Conservation (phyloP, 2,329 filamentous ascomycete species). For the Alternaria ventricosa region DNA sequence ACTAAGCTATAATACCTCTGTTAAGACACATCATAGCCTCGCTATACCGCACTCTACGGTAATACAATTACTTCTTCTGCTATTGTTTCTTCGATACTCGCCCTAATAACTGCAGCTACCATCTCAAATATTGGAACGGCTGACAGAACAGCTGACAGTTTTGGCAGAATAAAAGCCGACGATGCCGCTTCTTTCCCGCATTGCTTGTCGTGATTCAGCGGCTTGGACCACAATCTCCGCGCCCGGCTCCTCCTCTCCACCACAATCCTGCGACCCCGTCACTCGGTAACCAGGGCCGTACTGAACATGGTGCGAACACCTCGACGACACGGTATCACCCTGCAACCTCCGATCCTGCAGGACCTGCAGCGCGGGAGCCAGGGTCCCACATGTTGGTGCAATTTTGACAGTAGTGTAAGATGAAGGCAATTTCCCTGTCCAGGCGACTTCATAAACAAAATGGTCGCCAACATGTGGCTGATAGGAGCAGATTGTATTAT, state of each 20-base stretch:
- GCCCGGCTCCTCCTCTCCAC: conserved; percentile 14
- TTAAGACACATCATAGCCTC: conserved; percentile 22
- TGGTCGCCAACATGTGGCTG: conserved; percentile 13
- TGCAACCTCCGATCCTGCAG: conserved; percentile 29
- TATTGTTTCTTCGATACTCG: conserved; percentile 5
- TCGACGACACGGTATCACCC: conserved; percentile 29
- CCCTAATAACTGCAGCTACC: conserved; percentile 5
- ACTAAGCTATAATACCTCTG: conserved; percentile 34
- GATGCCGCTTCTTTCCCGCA: conserved; percentile 9
- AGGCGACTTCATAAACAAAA: conserved; percentile 22
- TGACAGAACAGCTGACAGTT: conserved; percentile 7
- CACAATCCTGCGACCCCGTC: conserved; percentile 11
- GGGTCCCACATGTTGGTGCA: conserved; percentile 36
- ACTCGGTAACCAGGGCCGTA: conserved; percentile 16
- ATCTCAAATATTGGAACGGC: conserved; percentile 19
- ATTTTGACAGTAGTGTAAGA: conserved; percentile 34
- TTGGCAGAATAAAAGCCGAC: conserved; percentile 12
- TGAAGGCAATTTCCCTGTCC: conserved; percentile 23
- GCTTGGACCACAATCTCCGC: conserved; percentile 13
- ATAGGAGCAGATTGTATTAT: conserved; percentile 28
- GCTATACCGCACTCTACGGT: conserved; percentile 6
- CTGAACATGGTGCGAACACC: conserved; percentile 34
- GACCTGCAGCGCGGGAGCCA: conserved; percentile 28
- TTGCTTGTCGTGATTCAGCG: conserved; percentile 5
- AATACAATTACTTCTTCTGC: conserved; percentile 7